These are phyloP conservation scores for Sugiyamaella grinbergsii DNA, from an alignment of 1,139 yeast species.

Conservation along the genomic window DNA sequence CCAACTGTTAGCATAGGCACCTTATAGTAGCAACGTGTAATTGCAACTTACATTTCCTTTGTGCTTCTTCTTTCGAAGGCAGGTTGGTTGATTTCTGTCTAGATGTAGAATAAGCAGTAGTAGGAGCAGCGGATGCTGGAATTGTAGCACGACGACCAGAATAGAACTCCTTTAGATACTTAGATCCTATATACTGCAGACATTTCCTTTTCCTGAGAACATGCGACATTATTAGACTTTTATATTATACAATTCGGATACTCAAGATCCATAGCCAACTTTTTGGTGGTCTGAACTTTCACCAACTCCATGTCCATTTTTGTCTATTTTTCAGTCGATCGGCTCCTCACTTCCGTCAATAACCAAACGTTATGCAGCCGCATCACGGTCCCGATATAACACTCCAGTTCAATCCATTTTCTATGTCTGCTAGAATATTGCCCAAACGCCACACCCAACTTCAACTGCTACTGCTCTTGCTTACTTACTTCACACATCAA, in stretches of 20 bases:
- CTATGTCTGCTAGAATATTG: no score
- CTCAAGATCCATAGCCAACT: no score
- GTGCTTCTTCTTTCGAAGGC: slow-evolving; percentile 22
- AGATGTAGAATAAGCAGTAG: neutral
- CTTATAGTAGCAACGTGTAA: neutral
- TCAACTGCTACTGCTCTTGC: neutral
- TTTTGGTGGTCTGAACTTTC: neutral
- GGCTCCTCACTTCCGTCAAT: neutral
- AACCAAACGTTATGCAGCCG: neutral
- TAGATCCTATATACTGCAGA: no score
- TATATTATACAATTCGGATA: no score
- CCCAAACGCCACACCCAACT: neutral
- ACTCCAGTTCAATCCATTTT: no score
- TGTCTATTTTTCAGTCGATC: neutral
- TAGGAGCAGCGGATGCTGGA: neutral
- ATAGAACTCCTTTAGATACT: no score
- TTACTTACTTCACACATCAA: neutral
- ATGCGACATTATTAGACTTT: no score
- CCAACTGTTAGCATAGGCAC: neutral
- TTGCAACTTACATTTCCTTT: slow-evolving; percentile 26
- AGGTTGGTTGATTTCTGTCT: neutral
- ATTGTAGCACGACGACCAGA: neutral
- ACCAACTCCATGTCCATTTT: neutral
- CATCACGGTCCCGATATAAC: no score
- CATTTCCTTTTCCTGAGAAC: no score